Evolutionary conservation across 345 rosid species (phyloP), one percentile per base, ranked within the genome.

Genomic region (Gossypium turneri): DNA sequence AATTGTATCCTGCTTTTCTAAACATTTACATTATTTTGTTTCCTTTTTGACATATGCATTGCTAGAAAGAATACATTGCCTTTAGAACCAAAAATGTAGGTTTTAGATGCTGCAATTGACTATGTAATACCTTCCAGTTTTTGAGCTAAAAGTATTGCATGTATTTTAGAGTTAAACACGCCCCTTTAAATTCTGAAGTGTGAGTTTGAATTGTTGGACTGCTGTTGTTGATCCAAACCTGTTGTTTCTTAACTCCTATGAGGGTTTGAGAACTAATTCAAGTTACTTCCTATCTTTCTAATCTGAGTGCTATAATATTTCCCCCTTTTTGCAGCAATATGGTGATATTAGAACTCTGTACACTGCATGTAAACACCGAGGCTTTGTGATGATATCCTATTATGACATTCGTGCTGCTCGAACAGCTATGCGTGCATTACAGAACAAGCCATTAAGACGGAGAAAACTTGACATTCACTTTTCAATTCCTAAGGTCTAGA

Each of bases 381-480:
- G 95, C 19, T 90, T 90, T 61, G 95, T 90, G 79, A 90, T 90
- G 93, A 86, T 90, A 62, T 90, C 93, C 11, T 90, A 88, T 70
- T 87, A 87, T 76, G 95, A 90, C 80, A 90, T 90, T 20, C 95
- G 95, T 74, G 80, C 88, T 77, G 92, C 95, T 29, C 85, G 91
- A 84, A 86, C 86, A 70, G 95, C 93, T 64, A 87, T 90, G 91
- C 88, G 95, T 66, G 82, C 88, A 0, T 79, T 90, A 76, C 91
- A 87, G 78, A 83, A 85, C 82, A 89, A 86, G 86, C 86, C 89
- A 12, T 80, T 90, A 12, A 80, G 88, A 20, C 78, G 89, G 72
- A 90, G 92, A 79, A 34, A 34, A 34, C 41, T 34, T 61, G 95
- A 90, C 80, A 90, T 90, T 74, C 95, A 90, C 78, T 90, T 87